Base-by-base conservation (phyloP, 768 basidiomycete genomes). In the Suillus occidentalis region DNA sequence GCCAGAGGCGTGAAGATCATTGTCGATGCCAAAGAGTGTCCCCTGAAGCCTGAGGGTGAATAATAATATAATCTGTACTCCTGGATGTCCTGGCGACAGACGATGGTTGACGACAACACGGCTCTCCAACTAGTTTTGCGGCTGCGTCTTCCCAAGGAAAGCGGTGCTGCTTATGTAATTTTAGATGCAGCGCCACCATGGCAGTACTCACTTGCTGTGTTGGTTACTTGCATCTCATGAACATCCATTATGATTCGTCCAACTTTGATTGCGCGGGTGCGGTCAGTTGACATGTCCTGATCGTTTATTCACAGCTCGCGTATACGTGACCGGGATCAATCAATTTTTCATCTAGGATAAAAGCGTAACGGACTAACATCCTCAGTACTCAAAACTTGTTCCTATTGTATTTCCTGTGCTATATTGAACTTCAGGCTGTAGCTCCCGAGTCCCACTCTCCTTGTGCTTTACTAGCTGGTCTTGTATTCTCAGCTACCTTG, bases 231-330 rank as follows among this genome's bases (percentile, higher is more conserved):
- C 49, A 55, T 31, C 13, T 59, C 58, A 25, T 42, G 25, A 42
- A 59, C 22, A 59, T 25, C 22, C 14, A 39, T 39, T 16, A 25
- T 28, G 39, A 59, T 59, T 59, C 56, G 56, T 25, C 25, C 16
- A 42, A 59, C 39, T 42, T 59, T 59, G 40, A 40, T 40, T 58
- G 39, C 28, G 40, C 40, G 58, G 57, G 10, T 59, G 58, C 40
- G 40, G 39, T 59, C 37, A 25, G 39, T 18, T 59, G 42, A 42
- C 10, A 18, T 59, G 42, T 39, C 28, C 28, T 6, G 25, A 28
- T 39, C 25, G 28, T n/a, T 55, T 34, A 55, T 55, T 55, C 53
- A 55, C 53, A 55, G 53, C 53, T 55, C 53, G 34, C 34, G 18
- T 22, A 31, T 31, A 42, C 1, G 40, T 42, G 58, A 13, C 39